These are phyloP conservation scores for Zostera marina DNA, from an alignment of 116 monocot species.

Conservation along the genomic window DNA sequence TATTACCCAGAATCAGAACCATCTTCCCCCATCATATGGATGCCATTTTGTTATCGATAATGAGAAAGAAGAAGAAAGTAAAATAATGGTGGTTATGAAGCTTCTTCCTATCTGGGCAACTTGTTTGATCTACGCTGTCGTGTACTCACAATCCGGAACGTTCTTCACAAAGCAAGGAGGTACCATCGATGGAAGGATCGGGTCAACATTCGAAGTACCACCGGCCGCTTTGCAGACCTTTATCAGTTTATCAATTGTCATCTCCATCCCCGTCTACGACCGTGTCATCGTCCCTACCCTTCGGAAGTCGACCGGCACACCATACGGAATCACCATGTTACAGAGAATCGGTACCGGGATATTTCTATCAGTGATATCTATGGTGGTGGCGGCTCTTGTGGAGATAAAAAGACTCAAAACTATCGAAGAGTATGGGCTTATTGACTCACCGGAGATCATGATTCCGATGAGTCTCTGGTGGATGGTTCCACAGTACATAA, in stretches of 20 bases:
- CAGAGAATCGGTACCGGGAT: slow-evolving; percentile 41
- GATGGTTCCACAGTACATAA: slow-evolving; percentile 45
- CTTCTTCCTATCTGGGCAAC: slow-evolving; percentile 40
- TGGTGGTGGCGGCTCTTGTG: slow-evolving; percentile 34
- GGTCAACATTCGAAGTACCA: slow-evolving; percentile 14
- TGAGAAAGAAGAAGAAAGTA: background rate
- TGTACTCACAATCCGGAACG: slow-evolving; percentile 22
- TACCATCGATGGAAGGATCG: slow-evolving; percentile 32
- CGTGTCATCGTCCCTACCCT: slow-evolving; percentile 21
- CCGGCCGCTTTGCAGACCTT: slow-evolving; percentile 35
- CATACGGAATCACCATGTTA: slow-evolving; percentile 29
- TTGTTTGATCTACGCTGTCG: slow-evolving; percentile 23
- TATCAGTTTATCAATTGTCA: slow-evolving; percentile 13
- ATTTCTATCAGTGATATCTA: slow-evolving; percentile 16
- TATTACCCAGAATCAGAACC: background rate
- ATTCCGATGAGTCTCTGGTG: slow-evolving; percentile 56
- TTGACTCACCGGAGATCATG: slow-evolving; percentile 9
- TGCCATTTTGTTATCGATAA: too few relatives aligned
- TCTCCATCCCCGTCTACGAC: slow-evolving; percentile 34
- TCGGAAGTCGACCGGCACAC: slow-evolving; percentile 13
- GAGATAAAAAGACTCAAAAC: slow-evolving; percentile 35
- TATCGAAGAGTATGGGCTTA: slow-evolving; percentile 14
- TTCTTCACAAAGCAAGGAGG: slow-evolving; percentile 49
- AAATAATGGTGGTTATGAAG: background rate
- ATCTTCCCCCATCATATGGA: background rate